Conservation (phyloP, 306 rosid genomes). For the Canavalia ensiformis region DNA sequence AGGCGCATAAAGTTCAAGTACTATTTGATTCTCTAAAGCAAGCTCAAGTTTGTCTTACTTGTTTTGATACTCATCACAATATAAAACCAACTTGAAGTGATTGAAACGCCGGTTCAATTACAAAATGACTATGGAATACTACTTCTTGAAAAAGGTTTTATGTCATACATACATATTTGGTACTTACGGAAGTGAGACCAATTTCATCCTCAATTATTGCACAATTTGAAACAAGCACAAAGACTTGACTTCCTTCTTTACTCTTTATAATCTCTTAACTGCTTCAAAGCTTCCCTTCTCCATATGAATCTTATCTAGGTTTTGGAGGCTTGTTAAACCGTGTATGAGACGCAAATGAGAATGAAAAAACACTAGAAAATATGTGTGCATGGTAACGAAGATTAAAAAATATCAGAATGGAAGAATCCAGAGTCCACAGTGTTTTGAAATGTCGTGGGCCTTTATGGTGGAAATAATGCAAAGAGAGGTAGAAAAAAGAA, state of each 20-base stretch:
- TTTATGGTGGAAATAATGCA: slow-evolving; percentile 13
- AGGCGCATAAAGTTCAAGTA: neutral
- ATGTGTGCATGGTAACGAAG: slow-evolving; percentile 20
- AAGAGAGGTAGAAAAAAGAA: neutral
- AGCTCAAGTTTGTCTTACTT: neutral
- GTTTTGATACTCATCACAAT: neutral
- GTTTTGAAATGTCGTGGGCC: slow-evolving; percentile 30
- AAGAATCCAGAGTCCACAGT: slow-evolving; percentile 25
- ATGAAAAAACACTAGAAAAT: neutral
- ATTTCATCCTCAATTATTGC: neutral
- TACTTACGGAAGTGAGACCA: slow-evolving; percentile 4
- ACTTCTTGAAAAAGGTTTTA: slow-evolving; percentile 14
- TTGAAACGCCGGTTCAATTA: slow-evolving; percentile 45
- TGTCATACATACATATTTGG: neutral
- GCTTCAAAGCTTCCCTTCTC: neutral
- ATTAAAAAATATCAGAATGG: neutral
- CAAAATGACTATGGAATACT: slow-evolving; percentile 41
- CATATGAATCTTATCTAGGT: slow-evolving; percentile 12
- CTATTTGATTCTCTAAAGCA: slow-evolving; percentile 6
- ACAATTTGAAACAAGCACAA: slow-evolving; percentile 3
- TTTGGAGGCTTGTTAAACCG: slow-evolving; percentile 35
- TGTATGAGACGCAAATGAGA: slow-evolving; percentile 7
- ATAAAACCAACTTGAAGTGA: neutral
- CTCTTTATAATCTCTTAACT: slow-evolving; percentile 32
- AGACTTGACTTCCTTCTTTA: slow-evolving; percentile 32